These are phyloP conservation scores for Larix sibirica DNA, from an alignment of 83 land plant genomes.

Conservation along the genomic window DNA sequence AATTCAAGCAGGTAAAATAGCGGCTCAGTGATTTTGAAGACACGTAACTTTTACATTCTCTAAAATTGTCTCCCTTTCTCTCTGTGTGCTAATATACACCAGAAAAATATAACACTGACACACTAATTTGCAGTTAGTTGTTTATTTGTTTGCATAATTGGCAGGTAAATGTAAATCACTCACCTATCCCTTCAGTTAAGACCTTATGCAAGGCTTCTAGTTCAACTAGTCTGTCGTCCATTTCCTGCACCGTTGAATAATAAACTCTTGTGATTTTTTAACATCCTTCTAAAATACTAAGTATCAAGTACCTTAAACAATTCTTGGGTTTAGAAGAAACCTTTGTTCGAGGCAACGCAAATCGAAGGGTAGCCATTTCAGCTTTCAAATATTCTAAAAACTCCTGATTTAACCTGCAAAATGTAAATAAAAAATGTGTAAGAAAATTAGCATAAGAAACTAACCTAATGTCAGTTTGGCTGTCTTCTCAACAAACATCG, in stretches of 20 bases:
- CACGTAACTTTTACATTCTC: neutral
- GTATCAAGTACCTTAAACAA: neutral
- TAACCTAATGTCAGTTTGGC: too few relatives aligned
- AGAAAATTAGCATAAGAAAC: too few relatives aligned
- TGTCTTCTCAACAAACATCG: too few relatives aligned
- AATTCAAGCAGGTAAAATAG: neutral
- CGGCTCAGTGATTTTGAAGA: neutral
- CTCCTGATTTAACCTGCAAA: slow-evolving; percentile 61
- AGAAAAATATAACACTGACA: neutral
- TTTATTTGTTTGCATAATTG: neutral
- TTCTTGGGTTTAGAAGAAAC: slow-evolving; percentile 27
- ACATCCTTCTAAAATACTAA: neutral
- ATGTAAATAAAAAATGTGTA: neutral
- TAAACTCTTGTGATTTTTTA: neutral
- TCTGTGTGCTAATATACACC: neutral
- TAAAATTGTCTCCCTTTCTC: neutral
- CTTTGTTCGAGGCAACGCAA: slow-evolving; percentile 73
- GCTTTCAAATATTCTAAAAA: slow-evolving; percentile 58
- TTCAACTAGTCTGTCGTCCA: slow-evolving; percentile 87
- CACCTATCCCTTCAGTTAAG: slow-evolving; percentile 81
- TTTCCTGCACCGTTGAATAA: slow-evolving; percentile 50
- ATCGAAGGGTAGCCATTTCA: slow-evolving; percentile 77
- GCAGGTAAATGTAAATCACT: neutral
- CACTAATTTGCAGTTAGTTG: neutral
- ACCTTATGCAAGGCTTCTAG: slow-evolving; percentile 85